Conservation (phyloP, 208 protist species). For the Trichomonas tenax region DNA sequence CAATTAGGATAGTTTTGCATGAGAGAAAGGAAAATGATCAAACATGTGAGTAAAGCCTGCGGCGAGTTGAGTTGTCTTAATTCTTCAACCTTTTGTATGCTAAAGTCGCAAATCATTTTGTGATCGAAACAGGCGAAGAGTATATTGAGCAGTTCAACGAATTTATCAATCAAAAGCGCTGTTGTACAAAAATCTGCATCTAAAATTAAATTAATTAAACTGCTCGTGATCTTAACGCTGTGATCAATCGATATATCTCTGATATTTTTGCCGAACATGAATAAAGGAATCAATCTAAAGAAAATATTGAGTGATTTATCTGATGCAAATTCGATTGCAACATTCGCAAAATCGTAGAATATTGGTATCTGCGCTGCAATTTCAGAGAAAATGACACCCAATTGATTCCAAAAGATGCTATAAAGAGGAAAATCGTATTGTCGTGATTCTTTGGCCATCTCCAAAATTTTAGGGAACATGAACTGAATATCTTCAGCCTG, state of each 20-base stretch:
- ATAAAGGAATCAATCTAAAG: background rate
- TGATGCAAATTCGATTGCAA: background rate
- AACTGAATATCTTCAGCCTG: background rate
- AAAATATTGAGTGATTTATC: background rate
- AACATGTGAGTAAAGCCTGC: background rate
- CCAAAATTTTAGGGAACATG: background rate
- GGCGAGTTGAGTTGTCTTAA: background rate
- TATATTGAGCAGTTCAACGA: background rate
- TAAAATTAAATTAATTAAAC: background rate
- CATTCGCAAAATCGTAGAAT: background rate
- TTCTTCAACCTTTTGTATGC: background rate
- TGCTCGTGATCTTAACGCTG: background rate
- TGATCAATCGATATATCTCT: background rate
- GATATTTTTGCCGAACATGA: background rate
- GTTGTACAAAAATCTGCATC: background rate
- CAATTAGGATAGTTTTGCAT: background rate
- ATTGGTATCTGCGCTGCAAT: background rate
- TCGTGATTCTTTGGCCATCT: background rate
- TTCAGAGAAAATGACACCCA: background rate
- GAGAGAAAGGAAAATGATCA: background rate
- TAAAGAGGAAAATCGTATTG: background rate
- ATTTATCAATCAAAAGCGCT: background rate
- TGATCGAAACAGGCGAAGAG: background rate
- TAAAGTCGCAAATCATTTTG: background rate
- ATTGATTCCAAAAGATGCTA: background rate